Base-by-base conservation (phyloP, 495 filamentous ascomycete genomes). In the Aspergillus avenaceus region DNA sequence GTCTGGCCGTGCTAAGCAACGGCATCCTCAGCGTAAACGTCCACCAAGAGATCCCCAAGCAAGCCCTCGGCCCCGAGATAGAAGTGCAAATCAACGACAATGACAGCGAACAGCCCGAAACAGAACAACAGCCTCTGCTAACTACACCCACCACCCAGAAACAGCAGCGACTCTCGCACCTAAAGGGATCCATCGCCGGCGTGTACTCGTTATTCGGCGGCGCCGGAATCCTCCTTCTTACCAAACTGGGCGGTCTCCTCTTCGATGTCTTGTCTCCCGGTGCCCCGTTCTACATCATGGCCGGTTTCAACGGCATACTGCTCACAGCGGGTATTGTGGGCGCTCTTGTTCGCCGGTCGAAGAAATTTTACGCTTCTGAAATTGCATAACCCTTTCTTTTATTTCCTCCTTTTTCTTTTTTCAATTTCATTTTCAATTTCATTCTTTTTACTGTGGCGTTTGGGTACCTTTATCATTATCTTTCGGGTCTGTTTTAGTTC, bases 141-240 rank as follows among this genome's bases (percentile, higher is more conserved):
- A 47, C 49, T 3, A 55, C 54, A 22, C 45, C 54, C 0, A 36
- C 53, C 21, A 48, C 56, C 21, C 62, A 44, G 19, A 56, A 56
- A 21, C 41, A 60, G 24, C 70, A 66, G 34, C 66, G 61, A 26
- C 47, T 69, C 38, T 62, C 63, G 49, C 74, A 88, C 27, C 74
- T 96, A 21, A 97, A 97, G 70, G 93, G 93, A 1, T 89, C 85
- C 2, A 95, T 98, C 52, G 91, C 93, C 8, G 93, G 93, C 0
- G 84, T 96, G 1, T 98, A 98, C 60, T 91, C 86, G 45, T 79
- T 96, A 49, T 87, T 84, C 47, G 93, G 93, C 11, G 93, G 92
- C n/a, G 84, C 83, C 0, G 93, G 91, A 0, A 98, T 98, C 25
- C 61, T 98, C 42, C 65, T 96, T 2, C 74, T 98, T 22, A 98